A percentile compares a stretch with the other conserved stretches of the same genome.
phyloP scores from a whole-genome alignment of 2,329 filamentous ascomycete species.

The Penicillium fuscoglaucum region DNA sequence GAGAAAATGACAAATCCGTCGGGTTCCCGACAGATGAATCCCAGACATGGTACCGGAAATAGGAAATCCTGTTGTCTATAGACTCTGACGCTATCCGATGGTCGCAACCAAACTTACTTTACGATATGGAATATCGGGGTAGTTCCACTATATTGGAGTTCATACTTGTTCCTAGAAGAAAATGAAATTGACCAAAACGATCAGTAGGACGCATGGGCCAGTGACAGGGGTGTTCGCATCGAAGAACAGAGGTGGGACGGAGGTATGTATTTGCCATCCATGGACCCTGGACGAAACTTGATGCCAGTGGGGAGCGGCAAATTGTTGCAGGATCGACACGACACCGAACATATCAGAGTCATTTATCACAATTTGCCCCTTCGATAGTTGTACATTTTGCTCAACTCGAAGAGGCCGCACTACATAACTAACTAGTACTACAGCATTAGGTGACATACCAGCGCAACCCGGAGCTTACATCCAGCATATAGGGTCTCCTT shows the following conservation, averaged over 20 bases:
- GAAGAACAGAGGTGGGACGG: not conserved
- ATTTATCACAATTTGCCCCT: not conserved
- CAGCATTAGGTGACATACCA: not conserved
- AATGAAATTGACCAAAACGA: not conserved
- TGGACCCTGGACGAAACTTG: not conserved
- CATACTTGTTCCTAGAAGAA: not conserved
- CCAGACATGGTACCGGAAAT: not conserved
- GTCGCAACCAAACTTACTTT: not conserved
- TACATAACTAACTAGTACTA: not conserved
- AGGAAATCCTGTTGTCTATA: not conserved
- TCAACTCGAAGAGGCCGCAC: not conserved
- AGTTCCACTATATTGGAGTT: not conserved
- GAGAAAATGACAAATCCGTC: not conserved
- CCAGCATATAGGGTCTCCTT: not conserved
- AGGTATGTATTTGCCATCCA: conserved; percentile 2
- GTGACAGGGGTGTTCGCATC: not conserved
- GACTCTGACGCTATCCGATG: not conserved
- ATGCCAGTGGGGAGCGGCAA: not conserved
- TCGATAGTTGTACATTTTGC: not conserved
- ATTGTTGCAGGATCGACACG: not conserved
- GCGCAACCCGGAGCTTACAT: not conserved
- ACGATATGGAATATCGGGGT: not conserved
- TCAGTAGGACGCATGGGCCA: not conserved
- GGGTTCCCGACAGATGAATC: rapidly evolving
- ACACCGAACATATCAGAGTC: not conserved